Evolutionary conservation across 164 flowering plant species (phyloP).

Genomic region (Vitis amurensis): DNA sequence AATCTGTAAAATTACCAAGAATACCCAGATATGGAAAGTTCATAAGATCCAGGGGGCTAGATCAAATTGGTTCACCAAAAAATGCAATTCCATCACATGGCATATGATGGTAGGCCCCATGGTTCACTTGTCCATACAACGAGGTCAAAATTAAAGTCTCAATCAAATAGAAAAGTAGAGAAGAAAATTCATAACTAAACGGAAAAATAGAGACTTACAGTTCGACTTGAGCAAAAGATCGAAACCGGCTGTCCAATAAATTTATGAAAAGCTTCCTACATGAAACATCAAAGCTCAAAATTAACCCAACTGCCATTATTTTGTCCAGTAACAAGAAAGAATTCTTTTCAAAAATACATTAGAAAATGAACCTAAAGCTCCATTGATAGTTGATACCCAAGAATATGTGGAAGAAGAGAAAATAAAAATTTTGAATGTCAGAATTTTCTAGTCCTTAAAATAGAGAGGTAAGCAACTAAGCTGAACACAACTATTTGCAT

Average conservation of each 20-base stretch:
- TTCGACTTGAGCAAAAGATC: conserved; percentile 78
- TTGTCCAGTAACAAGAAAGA: background rate
- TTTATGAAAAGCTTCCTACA: conserved; percentile 82
- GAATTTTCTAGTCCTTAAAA: too few species aligned
- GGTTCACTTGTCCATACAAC: too few species aligned
- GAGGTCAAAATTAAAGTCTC: background rate
- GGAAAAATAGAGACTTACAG: conserved; percentile 49
- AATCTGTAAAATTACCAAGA: too few species aligned
- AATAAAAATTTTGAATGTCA: too few species aligned
- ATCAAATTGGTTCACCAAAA: too few species aligned
- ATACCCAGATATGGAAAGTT: too few species aligned
- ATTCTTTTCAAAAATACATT: background rate
- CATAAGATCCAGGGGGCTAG: too few species aligned
- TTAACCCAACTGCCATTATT: background rate
- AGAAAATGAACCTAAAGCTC: background rate
- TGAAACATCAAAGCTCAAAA: background rate
- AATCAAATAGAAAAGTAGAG: background rate
- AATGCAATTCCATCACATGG: too few species aligned
- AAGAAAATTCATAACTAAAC: too few species aligned
- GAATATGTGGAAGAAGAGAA: background rate
- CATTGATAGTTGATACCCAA: background rate
- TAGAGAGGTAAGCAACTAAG: too few species aligned
- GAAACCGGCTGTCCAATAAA: conserved; percentile 92
- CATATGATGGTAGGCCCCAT: too few species aligned
- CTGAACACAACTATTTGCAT: too few species aligned